phyloP scores from a whole-genome alignment of 2,329 filamentous ascomycete genomes.

The Ilyonectria mors-panacis region DNA sequence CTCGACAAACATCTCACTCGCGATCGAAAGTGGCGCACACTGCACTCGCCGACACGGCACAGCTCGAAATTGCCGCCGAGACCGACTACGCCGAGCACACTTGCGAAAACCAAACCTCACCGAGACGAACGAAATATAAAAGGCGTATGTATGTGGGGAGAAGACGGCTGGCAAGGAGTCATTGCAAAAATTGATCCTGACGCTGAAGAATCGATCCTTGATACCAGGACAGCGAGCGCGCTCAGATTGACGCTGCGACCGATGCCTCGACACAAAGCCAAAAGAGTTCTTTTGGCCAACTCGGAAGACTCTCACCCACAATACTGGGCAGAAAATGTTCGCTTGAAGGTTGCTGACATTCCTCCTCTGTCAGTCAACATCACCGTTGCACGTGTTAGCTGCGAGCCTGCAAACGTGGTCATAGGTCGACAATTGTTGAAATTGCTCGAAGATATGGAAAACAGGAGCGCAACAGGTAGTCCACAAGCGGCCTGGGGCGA shows the following conservation, averaged over 20 bases:
- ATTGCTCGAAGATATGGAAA: background rate
- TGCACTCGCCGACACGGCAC: background rate
- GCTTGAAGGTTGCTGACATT: slow-evolving; percentile 3
- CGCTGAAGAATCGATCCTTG: slow-evolving; percentile 9
- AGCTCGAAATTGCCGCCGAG: background rate
- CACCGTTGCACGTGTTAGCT: slow-evolving; percentile 4
- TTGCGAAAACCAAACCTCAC: too few species aligned
- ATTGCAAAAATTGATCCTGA: slow-evolving; percentile 4
- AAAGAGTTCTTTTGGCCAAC: background rate
- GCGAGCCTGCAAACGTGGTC: background rate
- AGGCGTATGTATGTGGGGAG: slow-evolving; percentile 11
- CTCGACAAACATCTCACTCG: background rate
- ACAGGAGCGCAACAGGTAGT: background rate
- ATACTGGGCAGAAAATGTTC: slow-evolving; percentile 5
- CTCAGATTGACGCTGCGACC: slow-evolving; percentile 15
- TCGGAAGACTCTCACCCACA: background rate
- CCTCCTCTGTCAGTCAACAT: background rate
- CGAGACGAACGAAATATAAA: background rate
- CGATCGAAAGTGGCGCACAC: background rate
- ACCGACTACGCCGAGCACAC: background rate
- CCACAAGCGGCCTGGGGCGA: too few species aligned
- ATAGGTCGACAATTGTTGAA: slow-evolving; percentile 7
- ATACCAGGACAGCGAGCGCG: background rate
- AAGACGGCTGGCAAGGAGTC: slow-evolving; percentile 15
- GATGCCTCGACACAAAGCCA: background rate